A percentile compares a stretch with the other conserved stretches of the same genome.
These are phyloP conservation scores for Stipa capillata DNA, from an alignment of 176 grass and related monocot genomes.

Conservation along the genomic window DNA sequence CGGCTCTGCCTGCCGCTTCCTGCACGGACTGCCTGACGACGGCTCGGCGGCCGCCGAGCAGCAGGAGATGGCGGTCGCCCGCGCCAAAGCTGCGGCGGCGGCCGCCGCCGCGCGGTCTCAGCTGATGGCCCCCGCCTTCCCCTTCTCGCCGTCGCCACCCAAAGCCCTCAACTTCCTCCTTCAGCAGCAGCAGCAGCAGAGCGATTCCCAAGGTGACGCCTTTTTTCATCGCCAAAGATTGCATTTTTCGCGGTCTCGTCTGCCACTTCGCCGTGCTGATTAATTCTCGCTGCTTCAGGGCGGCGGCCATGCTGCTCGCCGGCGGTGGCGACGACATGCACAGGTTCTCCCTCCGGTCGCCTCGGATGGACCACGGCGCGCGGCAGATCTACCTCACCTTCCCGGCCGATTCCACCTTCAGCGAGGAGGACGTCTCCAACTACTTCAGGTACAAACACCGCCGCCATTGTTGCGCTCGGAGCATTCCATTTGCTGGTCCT, in stretches of 20 bases:
- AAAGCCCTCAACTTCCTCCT: constrained; percentile 41
- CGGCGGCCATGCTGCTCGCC: constrained; percentile 33
- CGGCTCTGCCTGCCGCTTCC: constrained; percentile 42
- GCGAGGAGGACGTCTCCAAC: constrained; percentile 68
- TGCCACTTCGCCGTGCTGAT: background rate
- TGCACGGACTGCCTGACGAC: constrained; percentile 24
- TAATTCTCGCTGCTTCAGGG: background rate
- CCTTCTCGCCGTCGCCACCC: constrained; percentile 39
- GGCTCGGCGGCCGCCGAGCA: constrained; percentile 47
- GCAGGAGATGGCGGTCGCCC: constrained; percentile 27
- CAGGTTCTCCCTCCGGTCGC: constrained; percentile 45
- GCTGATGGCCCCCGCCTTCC: constrained; percentile 53
- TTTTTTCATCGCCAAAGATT: background rate
- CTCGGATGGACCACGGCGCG: constrained; percentile 42
- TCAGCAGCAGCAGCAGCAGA: constrained; percentile 32
- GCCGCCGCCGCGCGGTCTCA: constrained; percentile 28
- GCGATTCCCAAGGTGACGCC: constrained; percentile 55
- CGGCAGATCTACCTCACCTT: constrained; percentile 92
- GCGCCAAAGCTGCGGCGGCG: constrained; percentile 32
- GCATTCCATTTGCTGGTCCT: background rate
- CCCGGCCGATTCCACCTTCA: constrained; percentile 79
- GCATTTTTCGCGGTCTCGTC: background rate
- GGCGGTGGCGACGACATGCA: constrained; percentile 38
- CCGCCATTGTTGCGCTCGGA: background rate
- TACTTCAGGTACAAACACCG: constrained; percentile 68